Evolutionary conservation across 371 early-diverging fungal species (phyloP).

Genomic region (Rhizopus sp.): DNA sequence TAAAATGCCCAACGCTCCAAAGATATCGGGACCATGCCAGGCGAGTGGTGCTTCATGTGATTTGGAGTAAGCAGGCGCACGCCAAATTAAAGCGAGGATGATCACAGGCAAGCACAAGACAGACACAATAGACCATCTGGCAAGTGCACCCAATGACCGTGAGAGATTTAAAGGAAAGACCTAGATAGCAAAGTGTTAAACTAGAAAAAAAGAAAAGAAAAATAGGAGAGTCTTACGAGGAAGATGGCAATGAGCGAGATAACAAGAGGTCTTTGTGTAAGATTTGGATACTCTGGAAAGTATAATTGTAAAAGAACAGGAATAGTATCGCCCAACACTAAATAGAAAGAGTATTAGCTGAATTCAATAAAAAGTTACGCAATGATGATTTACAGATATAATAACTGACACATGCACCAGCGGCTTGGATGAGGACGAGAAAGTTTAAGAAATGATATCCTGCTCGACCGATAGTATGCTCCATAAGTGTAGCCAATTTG

Average conservation of each 20-base stretch:
- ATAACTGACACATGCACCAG: conserved; percentile 57
- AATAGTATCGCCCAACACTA: conserved; percentile 62
- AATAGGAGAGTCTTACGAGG: conserved; percentile 31
- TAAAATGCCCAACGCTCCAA: conserved; percentile 63
- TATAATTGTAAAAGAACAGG: conserved; percentile 51
- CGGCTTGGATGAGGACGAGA: conserved; percentile 53
- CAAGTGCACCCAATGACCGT: conserved; percentile 57
- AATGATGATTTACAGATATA: conserved; percentile 40
- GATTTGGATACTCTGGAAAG: conserved; percentile 32
- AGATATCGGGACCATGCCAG: conserved; percentile 51
- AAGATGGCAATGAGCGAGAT: conserved; percentile 48
- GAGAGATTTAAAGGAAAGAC: conserved; percentile 55
- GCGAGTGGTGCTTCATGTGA: conserved; percentile 52
- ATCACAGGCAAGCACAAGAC: conserved; percentile 58
- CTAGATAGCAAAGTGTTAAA: conserved; percentile 15
- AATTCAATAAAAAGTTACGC: neutral
- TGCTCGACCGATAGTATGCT: conserved; percentile 48
- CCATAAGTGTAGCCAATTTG: conserved; percentile 53
- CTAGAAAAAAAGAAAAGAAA: neutral
- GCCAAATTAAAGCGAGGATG: conserved; percentile 46
- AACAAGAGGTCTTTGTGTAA: conserved; percentile 41
- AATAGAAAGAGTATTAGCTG: conserved; percentile 5
- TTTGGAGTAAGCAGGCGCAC: conserved; percentile 54
- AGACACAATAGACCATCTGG: conserved; percentile 55
- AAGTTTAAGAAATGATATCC: conserved; percentile 54